Conservation (phyloP, 2,329 filamentous ascomycete species). For the Nigrograna mackinnonii region DNA sequence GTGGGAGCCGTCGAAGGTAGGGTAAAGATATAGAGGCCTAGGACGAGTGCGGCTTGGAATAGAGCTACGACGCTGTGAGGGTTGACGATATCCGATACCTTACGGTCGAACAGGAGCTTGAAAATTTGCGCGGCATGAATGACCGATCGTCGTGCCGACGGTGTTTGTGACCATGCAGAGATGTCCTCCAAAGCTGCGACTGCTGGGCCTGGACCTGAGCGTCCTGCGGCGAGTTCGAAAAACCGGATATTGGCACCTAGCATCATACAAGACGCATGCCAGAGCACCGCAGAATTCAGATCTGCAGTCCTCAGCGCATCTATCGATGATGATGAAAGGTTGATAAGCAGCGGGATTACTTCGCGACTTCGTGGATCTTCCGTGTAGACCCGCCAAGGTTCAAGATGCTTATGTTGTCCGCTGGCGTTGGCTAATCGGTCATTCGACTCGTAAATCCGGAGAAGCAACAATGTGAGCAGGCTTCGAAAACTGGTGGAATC, state of each 20-base stretch:
- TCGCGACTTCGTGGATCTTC: conserved; percentile 51
- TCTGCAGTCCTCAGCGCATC: conserved; percentile 48
- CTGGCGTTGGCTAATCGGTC: conserved; percentile 31
- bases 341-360: conserved; percentile 39
- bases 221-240: conserved; percentile 57
- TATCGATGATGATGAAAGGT: conserved; percentile 44
- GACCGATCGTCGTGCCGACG: conserved; percentile 53
- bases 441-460: conserved; percentile 38
- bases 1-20: conserved; percentile 38
- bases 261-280: conserved; percentile 58
- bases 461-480: conserved; percentile 33
- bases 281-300: conserved; percentile 55
- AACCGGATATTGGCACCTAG: conserved; percentile 56
- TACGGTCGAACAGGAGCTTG: conserved; percentile 54
- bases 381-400: conserved; percentile 48
- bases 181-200: conserved; percentile 55
- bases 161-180: conserved; percentile 54
- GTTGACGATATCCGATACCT: conserved; percentile 56
- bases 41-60: conserved; percentile 55
- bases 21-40: conserved; percentile 58
- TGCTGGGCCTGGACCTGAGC: conserved; percentile 51
- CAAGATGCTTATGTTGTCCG: conserved; percentile 30
- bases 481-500: conserved; percentile 32
- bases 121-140: conserved; percentile 58
- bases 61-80: conserved; percentile 55